Conservation (phyloP, 768 basidiomycete genomes). For the Dacryopinax primogenitus region DNA sequence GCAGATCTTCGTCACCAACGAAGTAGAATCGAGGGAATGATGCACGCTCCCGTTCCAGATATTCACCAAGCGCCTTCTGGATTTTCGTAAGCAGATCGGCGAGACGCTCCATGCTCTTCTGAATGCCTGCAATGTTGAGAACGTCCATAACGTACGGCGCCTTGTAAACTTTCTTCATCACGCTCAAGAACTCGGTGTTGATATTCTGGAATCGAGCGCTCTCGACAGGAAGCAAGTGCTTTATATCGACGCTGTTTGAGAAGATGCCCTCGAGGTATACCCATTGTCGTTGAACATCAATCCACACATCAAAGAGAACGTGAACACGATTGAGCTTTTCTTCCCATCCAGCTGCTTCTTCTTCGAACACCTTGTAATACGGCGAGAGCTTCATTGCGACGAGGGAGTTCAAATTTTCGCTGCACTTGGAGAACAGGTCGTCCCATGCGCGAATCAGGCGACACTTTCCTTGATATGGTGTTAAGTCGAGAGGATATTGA, state of each 20-base stretch:
- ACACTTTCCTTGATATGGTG: slow-evolving; percentile 98
- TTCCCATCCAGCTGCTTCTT: slow-evolving; percentile 90
- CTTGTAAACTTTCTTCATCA: slow-evolving; percentile 99
- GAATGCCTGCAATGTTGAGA: slow-evolving; percentile 88
- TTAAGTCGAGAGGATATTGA: slow-evolving; percentile 84
- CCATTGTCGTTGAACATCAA: slow-evolving; percentile 99
- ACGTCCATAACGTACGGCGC: slow-evolving; percentile 96
- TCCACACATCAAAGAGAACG: slow-evolving; percentile 97
- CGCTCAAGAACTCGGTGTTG: slow-evolving; percentile 91
- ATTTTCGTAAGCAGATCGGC: slow-evolving; percentile 96
- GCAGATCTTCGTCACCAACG: slow-evolving; percentile 93
- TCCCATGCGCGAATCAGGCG: slow-evolving; percentile 95
- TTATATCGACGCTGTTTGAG: slow-evolving; percentile 98
- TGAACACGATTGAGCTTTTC: slow-evolving; percentile 94
- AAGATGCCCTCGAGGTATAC: slow-evolving; percentile 99
- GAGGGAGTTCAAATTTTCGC: slow-evolving; percentile 91
- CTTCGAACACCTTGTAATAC: slow-evolving; percentile 93
- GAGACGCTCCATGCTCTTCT: slow-evolving; percentile 93
- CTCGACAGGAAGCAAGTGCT: slow-evolving; percentile 94
- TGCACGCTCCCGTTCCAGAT: slow-evolving; percentile 90
- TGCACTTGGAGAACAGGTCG: slow-evolving; percentile 90
- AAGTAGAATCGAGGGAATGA: slow-evolving; percentile 99
- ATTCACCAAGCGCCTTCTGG: slow-evolving; percentile 97
- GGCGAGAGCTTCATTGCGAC: slow-evolving; percentile 96
- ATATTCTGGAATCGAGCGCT: slow-evolving; percentile 97